Conservation (phyloP, 192 early-diverging fungal species). For the Coemansia sp. region DNA sequence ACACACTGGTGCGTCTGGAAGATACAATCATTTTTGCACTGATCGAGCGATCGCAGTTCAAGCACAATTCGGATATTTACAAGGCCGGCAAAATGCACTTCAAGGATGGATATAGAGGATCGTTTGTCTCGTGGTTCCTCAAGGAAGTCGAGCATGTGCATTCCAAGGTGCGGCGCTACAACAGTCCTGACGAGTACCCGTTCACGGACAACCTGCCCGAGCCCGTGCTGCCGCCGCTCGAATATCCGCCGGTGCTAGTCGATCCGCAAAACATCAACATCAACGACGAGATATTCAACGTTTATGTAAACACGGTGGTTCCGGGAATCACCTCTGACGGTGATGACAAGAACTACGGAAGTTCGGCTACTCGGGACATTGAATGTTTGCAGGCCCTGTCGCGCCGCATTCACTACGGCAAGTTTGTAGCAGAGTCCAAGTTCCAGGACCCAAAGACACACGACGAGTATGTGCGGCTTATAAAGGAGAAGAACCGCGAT, state of each 20-base stretch:
- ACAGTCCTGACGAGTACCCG: conserved; percentile 93
- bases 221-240: conserved; percentile 81
- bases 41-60: conserved; percentile 93
- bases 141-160: conserved; percentile 91
- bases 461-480: conserved; percentile 72
- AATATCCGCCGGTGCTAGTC: conserved; percentile 75
- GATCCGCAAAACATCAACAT: conserved; percentile 81
- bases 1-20: conserved; percentile 88
- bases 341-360: conserved; percentile 92
- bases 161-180: conserved; percentile 81
- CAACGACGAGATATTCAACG: conserved; percentile 78
- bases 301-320: conserved; percentile 81
- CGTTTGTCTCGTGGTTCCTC: conserved; percentile 89
- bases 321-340: conserved; percentile 70
- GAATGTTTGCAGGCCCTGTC: conserved; percentile 90
- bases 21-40: conserved; percentile 87
- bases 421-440: conserved; percentile 97
- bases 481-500: conserved; percentile 69
- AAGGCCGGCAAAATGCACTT: conserved; percentile 65
- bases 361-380: conserved; percentile 90
- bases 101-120: conserved; percentile 65
- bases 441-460: conserved; percentile 81
- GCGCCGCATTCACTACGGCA: conserved; percentile 94
- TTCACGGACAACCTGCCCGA: conserved; percentile 82
- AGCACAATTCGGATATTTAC: conserved; percentile 81